Evolutionary conservation across 805 yeast genomes (phyloP).

Genomic region (Yarrowia yakushimensis): DNA sequence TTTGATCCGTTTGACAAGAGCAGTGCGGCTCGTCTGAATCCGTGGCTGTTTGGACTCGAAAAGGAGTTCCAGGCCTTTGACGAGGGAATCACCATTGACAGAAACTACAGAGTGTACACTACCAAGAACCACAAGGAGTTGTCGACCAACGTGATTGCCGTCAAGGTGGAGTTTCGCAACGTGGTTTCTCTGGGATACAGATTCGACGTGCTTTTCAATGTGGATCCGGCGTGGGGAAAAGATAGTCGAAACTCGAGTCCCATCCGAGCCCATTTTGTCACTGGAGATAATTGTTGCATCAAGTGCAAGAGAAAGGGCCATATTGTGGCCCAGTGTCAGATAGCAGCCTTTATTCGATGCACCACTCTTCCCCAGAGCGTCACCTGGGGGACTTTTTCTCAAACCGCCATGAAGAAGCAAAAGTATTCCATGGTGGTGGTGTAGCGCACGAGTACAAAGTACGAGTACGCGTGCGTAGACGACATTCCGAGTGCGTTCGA

Average conservation of each 20-base stretch:
- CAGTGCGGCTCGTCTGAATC: background rate
- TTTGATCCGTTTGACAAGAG: background rate
- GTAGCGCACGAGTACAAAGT: too few species aligned
- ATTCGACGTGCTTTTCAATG: background rate
- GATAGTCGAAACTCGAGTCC: background rate
- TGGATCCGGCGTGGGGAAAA: conserved; percentile 5
- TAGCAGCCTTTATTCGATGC: background rate
- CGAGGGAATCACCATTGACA: background rate
- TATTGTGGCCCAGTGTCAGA: conserved; percentile 6
- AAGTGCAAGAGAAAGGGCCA: conserved; percentile 3
- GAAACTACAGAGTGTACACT: conserved; percentile 7
- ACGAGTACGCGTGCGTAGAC: too few species aligned
- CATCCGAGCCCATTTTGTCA: background rate
- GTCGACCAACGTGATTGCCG: background rate
- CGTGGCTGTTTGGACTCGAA: conserved; percentile 6
- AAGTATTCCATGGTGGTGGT: background rate
- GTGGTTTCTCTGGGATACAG: background rate
- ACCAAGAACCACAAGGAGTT: background rate
- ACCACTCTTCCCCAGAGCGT: background rate
- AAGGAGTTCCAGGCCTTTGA: background rate
- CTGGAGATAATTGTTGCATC: conserved; percentile 11
- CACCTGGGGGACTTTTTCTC: background rate
- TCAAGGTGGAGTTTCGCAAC: background rate
- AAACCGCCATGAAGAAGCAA: background rate
- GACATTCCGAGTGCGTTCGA: too few species aligned